These are phyloP conservation scores for Coemansia sp. DNA, from an alignment of 192 early-diverging fungal species.

Conservation along the genomic window DNA sequence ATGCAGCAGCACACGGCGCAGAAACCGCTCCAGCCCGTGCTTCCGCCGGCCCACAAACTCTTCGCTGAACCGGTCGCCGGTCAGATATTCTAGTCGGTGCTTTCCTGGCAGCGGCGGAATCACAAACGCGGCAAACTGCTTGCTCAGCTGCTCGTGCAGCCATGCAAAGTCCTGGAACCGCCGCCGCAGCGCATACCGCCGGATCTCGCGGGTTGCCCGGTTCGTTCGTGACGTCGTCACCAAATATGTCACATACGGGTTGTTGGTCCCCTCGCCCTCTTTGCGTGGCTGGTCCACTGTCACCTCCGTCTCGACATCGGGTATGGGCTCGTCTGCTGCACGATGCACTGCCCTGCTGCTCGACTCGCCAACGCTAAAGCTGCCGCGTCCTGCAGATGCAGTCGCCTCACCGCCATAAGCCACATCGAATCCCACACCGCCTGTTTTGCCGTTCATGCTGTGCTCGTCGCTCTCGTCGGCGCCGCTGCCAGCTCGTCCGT, in stretches of 20 bases:
- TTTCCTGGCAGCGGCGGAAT: constrained; percentile 90
- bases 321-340: constrained; percentile 1
- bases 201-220: constrained; percentile 22
- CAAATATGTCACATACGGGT: constrained; percentile 80
- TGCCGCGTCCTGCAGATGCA: constrained; percentile 9
- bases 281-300: constrained; percentile 80
- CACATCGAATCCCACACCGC: constrained; percentile 20
- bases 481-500: not conserved
- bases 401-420: constrained; percentile 24
- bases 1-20: constrained; percentile 78
- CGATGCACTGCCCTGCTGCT: constrained; percentile 12
- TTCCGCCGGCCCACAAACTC: constrained; percentile 88
- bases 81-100: constrained; percentile 91
- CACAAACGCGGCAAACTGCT: constrained; percentile 78
- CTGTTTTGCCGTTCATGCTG: constrained; percentile 2
- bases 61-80: constrained; percentile 88
- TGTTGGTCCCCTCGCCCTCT: constrained; percentile 82
- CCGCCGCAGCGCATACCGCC: constrained; percentile 70
- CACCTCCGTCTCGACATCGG: constrained; percentile 54
- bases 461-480: constrained; percentile 12
- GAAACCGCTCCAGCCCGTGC: constrained; percentile 77
- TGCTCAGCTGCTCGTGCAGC: constrained; percentile 72
- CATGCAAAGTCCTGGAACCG: constrained; percentile 95
- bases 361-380: constrained; percentile 11
- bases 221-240: constrained; percentile 62